These are phyloP conservation scores for Phytophthora megakarya DNA, from an alignment of 352 stramenopile genomes.

Conservation along the genomic window DNA sequence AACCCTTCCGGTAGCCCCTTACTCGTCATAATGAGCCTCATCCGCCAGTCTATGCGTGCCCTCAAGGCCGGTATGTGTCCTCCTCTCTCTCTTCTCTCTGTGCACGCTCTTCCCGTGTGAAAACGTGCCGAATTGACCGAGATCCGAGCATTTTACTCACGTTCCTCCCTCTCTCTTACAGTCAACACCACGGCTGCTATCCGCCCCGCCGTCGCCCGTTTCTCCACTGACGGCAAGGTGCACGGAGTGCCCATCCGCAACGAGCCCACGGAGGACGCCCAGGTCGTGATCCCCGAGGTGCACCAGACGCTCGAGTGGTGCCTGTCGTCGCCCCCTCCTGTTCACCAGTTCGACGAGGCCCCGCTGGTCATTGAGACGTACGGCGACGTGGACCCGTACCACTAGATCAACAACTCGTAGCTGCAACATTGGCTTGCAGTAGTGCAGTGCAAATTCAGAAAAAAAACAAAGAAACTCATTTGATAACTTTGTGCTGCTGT, in stretches of 20 bases:
- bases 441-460: slow-evolving; percentile 18
- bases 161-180: slow-evolving; percentile 19
- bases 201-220: slow-evolving; percentile 53
- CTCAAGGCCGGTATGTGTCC: slow-evolving; percentile 74
- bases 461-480: slow-evolving; percentile 32
- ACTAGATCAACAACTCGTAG: slow-evolving; percentile 50
- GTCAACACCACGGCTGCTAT: slow-evolving; percentile 59
- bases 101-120: not conserved
- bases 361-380: slow-evolving; percentile 90
- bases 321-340: slow-evolving; percentile 77
- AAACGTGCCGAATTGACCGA: not conserved
- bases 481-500: slow-evolving; percentile 38
- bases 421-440: slow-evolving; percentile 26
- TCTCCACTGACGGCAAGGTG: slow-evolving; percentile 54
- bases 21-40: slow-evolving; percentile 68
- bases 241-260: slow-evolving; percentile 42
- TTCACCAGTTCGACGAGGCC: slow-evolving; percentile 91
- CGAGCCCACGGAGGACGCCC: slow-evolving; percentile 57
- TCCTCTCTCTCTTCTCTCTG: slow-evolving; percentile 8
- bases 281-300: slow-evolving; percentile 85
- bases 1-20: slow-evolving; percentile 12
- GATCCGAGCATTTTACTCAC: slow-evolving; percentile 14
- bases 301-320: slow-evolving; percentile 88
- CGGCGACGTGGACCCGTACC: slow-evolving; percentile 81
- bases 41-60: slow-evolving; percentile 78